Conservation (phyloP, 305 asterid species). For the Andrographis paniculata region DNA sequence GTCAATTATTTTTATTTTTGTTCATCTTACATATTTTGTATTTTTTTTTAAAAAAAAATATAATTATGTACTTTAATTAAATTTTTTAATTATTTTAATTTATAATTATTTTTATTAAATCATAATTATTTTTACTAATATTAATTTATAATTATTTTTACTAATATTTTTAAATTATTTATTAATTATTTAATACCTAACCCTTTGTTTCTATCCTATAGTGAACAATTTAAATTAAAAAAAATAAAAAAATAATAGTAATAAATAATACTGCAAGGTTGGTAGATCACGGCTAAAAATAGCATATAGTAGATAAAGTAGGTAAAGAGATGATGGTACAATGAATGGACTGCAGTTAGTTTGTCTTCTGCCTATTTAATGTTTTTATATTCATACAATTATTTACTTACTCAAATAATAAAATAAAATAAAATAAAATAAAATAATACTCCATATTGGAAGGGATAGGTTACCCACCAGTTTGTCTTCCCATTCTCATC, state of each 20-base stretch:
- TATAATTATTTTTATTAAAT: no score
- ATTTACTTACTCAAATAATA: not conserved
- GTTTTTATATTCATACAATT: not conserved
- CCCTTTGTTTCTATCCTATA: no score
- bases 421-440: not conserved
- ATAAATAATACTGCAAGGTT: conserved; percentile 22
- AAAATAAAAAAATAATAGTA: not conserved
- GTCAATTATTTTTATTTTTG: no score
- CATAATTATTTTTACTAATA: no score
- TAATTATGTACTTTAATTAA: no score
- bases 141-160: no score
- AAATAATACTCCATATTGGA: conserved; percentile 24
- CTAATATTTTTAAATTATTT: no score
- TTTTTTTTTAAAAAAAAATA: no score
- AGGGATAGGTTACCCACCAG: conserved; percentile 57
- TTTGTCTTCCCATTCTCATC: conserved; percentile 49
- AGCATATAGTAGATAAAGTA: conserved; percentile 45
- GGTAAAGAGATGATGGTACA: conserved; percentile 34
- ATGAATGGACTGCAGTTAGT: conserved; percentile 20
- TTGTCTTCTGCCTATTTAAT: not conserved
- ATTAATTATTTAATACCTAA: no score
- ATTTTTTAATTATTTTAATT: no score
- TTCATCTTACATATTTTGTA: no score
- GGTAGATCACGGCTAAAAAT: conserved; percentile 45
- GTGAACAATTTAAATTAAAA: no score